These are phyloP conservation scores for Fusarium coicis DNA, from an alignment of 2,329 filamentous ascomycete genomes.

Conservation along the genomic window DNA sequence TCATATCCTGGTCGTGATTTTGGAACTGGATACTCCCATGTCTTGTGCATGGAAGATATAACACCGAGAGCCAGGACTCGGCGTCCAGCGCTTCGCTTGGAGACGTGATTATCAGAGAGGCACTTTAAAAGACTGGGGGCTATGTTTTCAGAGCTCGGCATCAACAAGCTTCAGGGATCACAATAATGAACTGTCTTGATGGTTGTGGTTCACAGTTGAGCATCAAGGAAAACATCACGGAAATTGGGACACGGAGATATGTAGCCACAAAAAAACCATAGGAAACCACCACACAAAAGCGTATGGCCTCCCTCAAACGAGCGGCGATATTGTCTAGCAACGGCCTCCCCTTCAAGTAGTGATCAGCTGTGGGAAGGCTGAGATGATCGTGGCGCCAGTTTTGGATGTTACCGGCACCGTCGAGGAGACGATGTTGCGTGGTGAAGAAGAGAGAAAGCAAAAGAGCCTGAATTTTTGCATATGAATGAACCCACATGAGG, in stretches of 20 bases:
- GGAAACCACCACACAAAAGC: slow-evolving; percentile 54
- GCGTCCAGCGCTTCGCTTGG: not conserved
- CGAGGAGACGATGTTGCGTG: slow-evolving; percentile 49
- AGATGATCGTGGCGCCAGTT: slow-evolving; percentile 39
- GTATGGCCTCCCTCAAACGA: slow-evolving; percentile 58
- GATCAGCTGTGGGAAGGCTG: slow-evolving; percentile 40
- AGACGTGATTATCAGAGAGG: not conserved
- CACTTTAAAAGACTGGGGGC: not conserved
- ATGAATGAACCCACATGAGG: slow-evolving; percentile 5
- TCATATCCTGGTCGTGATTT: not conserved
- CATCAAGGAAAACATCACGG: slow-evolving; percentile 1
- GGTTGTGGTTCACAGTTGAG: not conserved
- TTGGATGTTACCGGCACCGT: slow-evolving; percentile 39
- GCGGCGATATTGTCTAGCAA: slow-evolving; percentile 55
- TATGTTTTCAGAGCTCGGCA: not conserved
- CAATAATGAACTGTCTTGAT: not conserved
- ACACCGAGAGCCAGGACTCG: not conserved
- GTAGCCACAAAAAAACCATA: slow-evolving; percentile 57
- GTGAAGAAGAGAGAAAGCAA: slow-evolving; percentile 31
- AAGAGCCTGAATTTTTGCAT: slow-evolving; percentile 17
- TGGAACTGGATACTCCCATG: not conserved
- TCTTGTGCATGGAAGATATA: not conserved
- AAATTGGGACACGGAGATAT: slow-evolving; percentile 33
- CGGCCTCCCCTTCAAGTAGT: slow-evolving; percentile 30
- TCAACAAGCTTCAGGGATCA: not conserved